A percentile compares a stretch with the other conserved stretches of the same genome.
Conservation (phyloP, 192 early-diverging fungal genomes). For the Podochytrium sp. region DNA sequence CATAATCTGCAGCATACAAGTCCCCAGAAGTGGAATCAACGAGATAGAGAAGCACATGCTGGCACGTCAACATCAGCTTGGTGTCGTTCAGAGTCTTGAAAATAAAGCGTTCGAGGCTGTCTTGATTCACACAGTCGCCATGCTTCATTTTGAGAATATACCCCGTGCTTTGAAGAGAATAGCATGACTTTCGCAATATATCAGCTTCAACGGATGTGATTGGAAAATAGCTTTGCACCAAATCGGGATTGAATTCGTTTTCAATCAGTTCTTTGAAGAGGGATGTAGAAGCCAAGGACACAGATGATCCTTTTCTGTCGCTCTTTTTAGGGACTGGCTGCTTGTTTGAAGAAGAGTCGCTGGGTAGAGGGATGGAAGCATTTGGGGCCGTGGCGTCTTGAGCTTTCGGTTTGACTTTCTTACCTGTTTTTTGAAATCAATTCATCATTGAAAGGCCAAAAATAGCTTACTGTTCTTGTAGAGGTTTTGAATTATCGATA, state of each 20-base stretch:
- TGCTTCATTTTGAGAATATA: not conserved
- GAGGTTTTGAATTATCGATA: not conserved
- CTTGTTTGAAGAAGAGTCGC: too few species aligned
- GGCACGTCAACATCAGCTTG: conserved; percentile 11
- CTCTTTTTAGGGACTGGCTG: too few species aligned
- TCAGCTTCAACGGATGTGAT: not conserved
- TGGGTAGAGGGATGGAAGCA: too few species aligned
- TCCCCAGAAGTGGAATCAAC: not conserved
- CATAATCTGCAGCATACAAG: conserved; percentile 7
- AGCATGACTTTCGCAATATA: conserved; percentile 2
- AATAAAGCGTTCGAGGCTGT: not conserved
- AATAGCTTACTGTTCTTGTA: not conserved
- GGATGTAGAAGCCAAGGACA: too few species aligned
- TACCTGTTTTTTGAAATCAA: too few species aligned
- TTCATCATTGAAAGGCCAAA: too few species aligned
- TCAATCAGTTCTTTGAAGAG: not conserved
- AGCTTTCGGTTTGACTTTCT: too few species aligned
- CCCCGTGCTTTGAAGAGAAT: not conserved
- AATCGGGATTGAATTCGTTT: not conserved
- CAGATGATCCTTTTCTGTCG: too few species aligned
- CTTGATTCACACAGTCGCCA: not conserved
- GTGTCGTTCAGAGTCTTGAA: not conserved
- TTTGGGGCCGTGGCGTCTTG: too few species aligned
- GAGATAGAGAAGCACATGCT: conserved; percentile 5
- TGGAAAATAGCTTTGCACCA: not conserved